Base-by-base conservation (phyloP, 2,329 filamentous ascomycete species). In the Diaporthe sp. region DNA sequence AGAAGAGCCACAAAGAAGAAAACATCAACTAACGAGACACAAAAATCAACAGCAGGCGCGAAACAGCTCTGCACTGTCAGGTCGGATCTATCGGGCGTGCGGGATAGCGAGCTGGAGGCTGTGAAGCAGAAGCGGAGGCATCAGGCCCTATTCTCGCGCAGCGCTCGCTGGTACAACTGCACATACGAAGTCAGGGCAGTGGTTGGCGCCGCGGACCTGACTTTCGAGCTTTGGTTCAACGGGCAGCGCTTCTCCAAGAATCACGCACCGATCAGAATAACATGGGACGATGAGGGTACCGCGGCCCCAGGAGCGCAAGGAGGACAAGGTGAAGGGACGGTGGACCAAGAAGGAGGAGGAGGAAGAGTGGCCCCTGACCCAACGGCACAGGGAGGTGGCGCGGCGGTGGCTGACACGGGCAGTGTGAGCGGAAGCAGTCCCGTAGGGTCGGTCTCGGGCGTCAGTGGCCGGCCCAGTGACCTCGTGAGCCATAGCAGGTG, bases 131-230 rank as follows among this genome's bases (percentile, higher is more conserved):
- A 85, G 61, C 42, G 20, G 47, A n/a, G 25, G 13, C 77, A 83
- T 4, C 79, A 81, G 2, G 81, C 79, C 0, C 82, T 83, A 25
- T 83, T 85, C 71, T 78, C 79, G 10, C 80, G 80, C 22, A 82
- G 85, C 12, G 80, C 82, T 70, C 83, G 80, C 53, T 87, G 82
- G 72, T 87, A 84, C 58, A 77, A 85, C 5, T 86, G 84, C 61
- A 81, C 81, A 9, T 87, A 87, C 71, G 88, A 90, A 68, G 86
- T 92, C 0, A 86, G 89, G 73, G 89, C 90, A 5, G 84, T 90
- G 49, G 87, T 89, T 4, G 89, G 88, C 0, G 86, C 88, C 0
- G 87, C 91, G 0, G 90, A 92, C 74, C 81, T 92, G 49, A 79
- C 81, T 8, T 87, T 87, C 61, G 85, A 81, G 77, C 73, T 87